These are phyloP conservation scores for Cucurbita moschata DNA, from an alignment of 306 rosid genomes.

Conservation along the genomic window DNA sequence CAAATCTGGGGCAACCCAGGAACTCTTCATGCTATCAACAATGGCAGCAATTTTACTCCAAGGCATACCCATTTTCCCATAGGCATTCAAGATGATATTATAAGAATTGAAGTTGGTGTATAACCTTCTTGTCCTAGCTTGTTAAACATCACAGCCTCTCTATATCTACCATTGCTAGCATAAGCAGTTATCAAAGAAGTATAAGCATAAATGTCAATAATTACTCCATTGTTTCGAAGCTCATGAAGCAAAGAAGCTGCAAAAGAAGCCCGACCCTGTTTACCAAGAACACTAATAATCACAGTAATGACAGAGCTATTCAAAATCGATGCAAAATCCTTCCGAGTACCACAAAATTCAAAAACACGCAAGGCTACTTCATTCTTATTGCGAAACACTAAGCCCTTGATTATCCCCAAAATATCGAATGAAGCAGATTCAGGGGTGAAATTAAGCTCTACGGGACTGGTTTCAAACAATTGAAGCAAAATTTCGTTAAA, in stretches of 20 bases:
- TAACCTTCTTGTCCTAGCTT: slow-evolving; percentile 68
- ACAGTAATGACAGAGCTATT: slow-evolving; percentile 45
- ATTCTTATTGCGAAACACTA: slow-evolving; percentile 39
- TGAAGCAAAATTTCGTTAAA: slow-evolving; percentile 18
- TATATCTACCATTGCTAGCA: slow-evolving; percentile 50
- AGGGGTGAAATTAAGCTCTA: neutral
- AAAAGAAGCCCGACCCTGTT: slow-evolving; percentile 39
- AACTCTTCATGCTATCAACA: slow-evolving; percentile 38
- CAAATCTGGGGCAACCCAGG: slow-evolving; percentile 57
- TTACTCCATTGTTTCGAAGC: slow-evolving; percentile 39
- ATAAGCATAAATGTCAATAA: slow-evolving; percentile 63
- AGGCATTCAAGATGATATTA: slow-evolving; percentile 63
- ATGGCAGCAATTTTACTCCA: slow-evolving; percentile 47
- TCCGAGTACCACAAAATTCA: slow-evolving; percentile 32
- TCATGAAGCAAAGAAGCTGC: slow-evolving; percentile 40
- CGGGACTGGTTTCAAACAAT: slow-evolving; percentile 15
- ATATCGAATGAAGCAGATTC: slow-evolving; percentile 36
- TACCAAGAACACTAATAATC: slow-evolving; percentile 53
- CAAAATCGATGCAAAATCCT: slow-evolving; percentile 20
- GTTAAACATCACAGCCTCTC: slow-evolving; percentile 53
- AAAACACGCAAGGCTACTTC: slow-evolving; percentile 51
- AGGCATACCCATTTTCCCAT: slow-evolving; percentile 89
- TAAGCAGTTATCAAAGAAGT: slow-evolving; percentile 68
- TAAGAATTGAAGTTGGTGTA: slow-evolving; percentile 56
- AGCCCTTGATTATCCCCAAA: slow-evolving; percentile 43